A percentile compares a stretch with the other conserved stretches of the same genome.
Conservation (phyloP, 169 alveolate species). For the Neospora caninum region DNA sequence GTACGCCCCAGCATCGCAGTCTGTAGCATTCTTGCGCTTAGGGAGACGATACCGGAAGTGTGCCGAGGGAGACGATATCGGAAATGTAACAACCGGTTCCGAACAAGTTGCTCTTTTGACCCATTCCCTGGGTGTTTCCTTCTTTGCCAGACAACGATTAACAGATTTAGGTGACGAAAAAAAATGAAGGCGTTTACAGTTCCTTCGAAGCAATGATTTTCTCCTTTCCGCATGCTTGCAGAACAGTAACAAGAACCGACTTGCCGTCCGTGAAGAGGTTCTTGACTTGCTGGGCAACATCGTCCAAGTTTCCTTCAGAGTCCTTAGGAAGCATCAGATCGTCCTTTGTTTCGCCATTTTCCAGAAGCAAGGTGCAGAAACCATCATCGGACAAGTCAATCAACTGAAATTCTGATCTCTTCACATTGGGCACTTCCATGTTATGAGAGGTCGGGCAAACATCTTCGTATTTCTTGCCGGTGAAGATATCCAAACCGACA, state of each 20-base stretch:
- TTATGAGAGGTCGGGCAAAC: slow-evolving; percentile 98
- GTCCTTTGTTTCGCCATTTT: slow-evolving; percentile 94
- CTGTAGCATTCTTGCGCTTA: neutral
- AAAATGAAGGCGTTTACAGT: neutral
- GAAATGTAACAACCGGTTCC: neutral
- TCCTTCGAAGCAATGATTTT: slow-evolving; percentile 79
- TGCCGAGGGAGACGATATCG: too few relatives aligned
- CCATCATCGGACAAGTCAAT: slow-evolving; percentile 95
- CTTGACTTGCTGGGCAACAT: slow-evolving; percentile 84
- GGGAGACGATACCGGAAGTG: neutral
- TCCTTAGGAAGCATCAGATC: slow-evolving; percentile 96
- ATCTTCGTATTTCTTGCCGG: slow-evolving; percentile 97
- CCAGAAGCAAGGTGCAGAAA: slow-evolving; percentile 91
- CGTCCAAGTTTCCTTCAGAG: slow-evolving; percentile 93
- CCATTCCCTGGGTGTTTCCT: neutral
- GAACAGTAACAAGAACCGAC: slow-evolving; percentile 89
- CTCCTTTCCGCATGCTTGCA: slow-evolving; percentile 91
- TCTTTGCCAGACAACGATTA: neutral
- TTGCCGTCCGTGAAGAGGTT: slow-evolving; percentile 84
- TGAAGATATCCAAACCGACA: slow-evolving; percentile 98
- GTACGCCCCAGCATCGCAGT: neutral
- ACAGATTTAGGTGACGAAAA: neutral
- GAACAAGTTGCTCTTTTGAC: neutral
- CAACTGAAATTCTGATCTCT: slow-evolving; percentile 84
- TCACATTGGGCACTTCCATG: slow-evolving; percentile 96